Conservation (phyloP, 768 basidiomycete genomes). For the Asterophora parasitica region DNA sequence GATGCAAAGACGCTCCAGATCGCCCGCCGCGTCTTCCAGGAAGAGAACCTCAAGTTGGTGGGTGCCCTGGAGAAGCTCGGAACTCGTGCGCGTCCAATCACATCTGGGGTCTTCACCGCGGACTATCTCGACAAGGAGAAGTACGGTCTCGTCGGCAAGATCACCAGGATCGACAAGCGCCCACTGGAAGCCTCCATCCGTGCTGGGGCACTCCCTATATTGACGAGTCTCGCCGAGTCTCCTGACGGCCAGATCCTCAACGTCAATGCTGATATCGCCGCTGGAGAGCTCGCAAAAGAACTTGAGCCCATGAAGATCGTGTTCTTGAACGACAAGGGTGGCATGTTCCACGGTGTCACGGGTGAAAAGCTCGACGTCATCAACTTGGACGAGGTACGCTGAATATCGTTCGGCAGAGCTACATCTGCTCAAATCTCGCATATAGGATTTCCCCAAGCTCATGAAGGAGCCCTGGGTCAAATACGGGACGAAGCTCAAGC, state of each 20-base stretch:
- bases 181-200: slow-evolving; percentile 96
- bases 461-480: slow-evolving; percentile 99
- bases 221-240: slow-evolving; percentile 92
- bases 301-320: slow-evolving; percentile 98
- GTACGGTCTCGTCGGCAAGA: slow-evolving; percentile 94
- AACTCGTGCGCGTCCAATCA: slow-evolving; percentile 95
- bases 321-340: slow-evolving; percentile 97
- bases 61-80: slow-evolving; percentile 90
- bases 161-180: slow-evolving; percentile 91
- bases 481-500: slow-evolving; percentile 97
- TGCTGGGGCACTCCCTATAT: slow-evolving; percentile 92
- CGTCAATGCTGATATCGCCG: slow-evolving; percentile 98
- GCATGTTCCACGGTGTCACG: slow-evolving; percentile 94
- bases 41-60: slow-evolving; percentile 95
- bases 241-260: slow-evolving; percentile 97
- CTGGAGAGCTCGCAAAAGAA: slow-evolving; percentile 96
- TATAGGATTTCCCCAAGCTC: slow-evolving; percentile 87
- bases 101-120: slow-evolving; percentile 95
- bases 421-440: slow-evolving; percentile 1
- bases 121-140: slow-evolving; percentile 94
- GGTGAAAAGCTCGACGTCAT: slow-evolving; percentile 95
- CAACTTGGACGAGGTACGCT: slow-evolving; percentile 87
- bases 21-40: slow-evolving; percentile 93
- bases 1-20: slow-evolving; percentile 93
- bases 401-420: background rate